Evolutionary conservation across 225 moss, liverwort and hornwort species (phyloP).

Genomic region (Pseudoscleropodium purum): DNA sequence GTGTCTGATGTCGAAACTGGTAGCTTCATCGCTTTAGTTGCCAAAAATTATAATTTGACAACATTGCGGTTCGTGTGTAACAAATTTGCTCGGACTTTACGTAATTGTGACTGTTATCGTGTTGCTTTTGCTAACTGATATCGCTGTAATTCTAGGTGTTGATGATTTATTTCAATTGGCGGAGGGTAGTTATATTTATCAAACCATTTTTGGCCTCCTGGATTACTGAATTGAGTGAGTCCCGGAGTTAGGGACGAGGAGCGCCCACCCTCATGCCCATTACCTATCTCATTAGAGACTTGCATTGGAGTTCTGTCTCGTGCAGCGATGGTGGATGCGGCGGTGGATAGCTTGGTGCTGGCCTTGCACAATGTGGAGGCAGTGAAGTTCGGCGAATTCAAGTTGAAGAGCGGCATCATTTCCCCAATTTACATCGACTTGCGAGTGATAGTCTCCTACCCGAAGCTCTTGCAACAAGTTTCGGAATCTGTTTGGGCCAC

Average conservation of each 20-base stretch:
- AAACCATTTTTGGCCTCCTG: not conserved
- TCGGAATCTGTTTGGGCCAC: constrained; percentile 59
- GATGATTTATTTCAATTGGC: not conserved
- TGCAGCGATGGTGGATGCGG: constrained; percentile 26
- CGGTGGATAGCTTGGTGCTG: constrained; percentile 47
- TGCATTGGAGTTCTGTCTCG: not conserved
- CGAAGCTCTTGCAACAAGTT: constrained; percentile 59
- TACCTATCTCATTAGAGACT: too few relatives aligned
- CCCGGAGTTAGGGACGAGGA: not conserved
- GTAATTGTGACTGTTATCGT: not conserved
- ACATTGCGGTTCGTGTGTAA: too few relatives aligned
- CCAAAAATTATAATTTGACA: too few relatives aligned
- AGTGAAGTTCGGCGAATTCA: constrained; percentile 82
- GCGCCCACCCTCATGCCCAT: not conserved
- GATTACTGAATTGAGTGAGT: not conserved
- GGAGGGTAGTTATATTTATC: not conserved
- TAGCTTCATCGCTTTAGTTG: not conserved
- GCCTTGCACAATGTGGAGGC: constrained; percentile 75
- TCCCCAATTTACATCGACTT: constrained; percentile 92
- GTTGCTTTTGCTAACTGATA: not conserved
- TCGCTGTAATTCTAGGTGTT: not conserved
- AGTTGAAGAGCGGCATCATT: constrained; percentile 72
- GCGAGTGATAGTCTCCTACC: constrained; percentile 83
- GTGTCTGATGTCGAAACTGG: not conserved
- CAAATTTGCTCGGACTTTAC: not conserved